Percentiles rank a stretch among this genome's conserved stretches.
Conservation (phyloP, 306 rosid species). For the Cucurbita maxima region DNA sequence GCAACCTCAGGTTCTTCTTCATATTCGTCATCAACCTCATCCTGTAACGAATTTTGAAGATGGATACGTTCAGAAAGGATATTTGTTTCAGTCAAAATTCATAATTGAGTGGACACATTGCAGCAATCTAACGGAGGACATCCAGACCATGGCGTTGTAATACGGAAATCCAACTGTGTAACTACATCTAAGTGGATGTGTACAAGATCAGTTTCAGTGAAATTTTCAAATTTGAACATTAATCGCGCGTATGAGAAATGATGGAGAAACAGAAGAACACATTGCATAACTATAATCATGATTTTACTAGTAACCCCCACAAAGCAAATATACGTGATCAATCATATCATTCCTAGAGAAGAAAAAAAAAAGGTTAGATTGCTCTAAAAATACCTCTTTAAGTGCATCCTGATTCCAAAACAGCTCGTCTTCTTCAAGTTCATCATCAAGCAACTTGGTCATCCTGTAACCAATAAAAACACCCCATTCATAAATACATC, state of each 20-base stretch:
- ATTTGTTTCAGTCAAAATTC: not conserved
- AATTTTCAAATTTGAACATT: not conserved
- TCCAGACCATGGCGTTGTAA: not conserved
- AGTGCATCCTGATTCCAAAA: conserved; percentile 97
- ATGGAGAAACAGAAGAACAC: not conserved
- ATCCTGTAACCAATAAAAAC: conserved; percentile 16
- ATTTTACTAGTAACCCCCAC: not conserved
- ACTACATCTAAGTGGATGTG: not conserved
- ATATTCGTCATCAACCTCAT: conserved; percentile 56
- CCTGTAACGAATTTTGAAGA: conserved; percentile 23
- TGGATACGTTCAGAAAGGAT: not conserved
- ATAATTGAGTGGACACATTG: not conserved
- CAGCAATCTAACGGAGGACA: not conserved
- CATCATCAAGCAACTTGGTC: conserved; percentile 61
- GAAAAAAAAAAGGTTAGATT: not conserved
- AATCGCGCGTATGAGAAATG: not conserved
- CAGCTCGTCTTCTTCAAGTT: conserved; percentile 57
- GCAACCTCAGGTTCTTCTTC: conserved; percentile 69
- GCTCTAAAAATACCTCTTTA: conserved; percentile 31
- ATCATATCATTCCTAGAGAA: not conserved
- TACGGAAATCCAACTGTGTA: not conserved
- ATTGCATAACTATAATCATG: not conserved
- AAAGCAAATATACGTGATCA: not conserved
- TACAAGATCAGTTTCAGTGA: not conserved
- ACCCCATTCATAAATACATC: not conserved